phyloP scores from a whole-genome alignment of 2,329 filamentous ascomycete genomes.

The Fusarium sp. region DNA sequence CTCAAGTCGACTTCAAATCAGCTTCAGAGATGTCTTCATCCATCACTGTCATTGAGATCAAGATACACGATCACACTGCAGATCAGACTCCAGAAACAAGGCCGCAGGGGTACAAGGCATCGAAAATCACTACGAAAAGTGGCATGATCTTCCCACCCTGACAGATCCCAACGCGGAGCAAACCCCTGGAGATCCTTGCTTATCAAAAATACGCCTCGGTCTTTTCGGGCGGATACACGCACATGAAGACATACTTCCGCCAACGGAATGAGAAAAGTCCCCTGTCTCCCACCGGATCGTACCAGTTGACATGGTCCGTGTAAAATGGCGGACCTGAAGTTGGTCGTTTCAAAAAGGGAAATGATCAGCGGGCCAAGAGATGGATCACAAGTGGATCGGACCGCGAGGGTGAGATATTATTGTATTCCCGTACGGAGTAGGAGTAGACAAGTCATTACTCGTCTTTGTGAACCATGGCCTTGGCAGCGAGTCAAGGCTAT shows the following conservation, averaged over 20 bases:
- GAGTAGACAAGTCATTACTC: background rate
- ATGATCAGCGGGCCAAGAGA: slow-evolving; percentile 2
- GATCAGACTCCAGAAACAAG: slow-evolving; percentile 1
- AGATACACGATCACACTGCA: background rate
- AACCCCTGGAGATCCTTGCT: background rate
- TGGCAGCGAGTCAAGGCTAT: background rate
- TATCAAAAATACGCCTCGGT: background rate
- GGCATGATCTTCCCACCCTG: slow-evolving; percentile 2
- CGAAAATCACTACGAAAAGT: slow-evolving; percentile 4
- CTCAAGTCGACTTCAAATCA: background rate
- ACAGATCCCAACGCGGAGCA: background rate
- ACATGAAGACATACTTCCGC: background rate
- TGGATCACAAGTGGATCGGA: background rate
- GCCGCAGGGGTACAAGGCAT: background rate
- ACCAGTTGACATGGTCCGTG: background rate
- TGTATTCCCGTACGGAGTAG: background rate
- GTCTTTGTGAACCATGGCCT: background rate
- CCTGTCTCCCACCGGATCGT: background rate
- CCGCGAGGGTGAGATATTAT: background rate
- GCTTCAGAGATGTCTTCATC: background rate
- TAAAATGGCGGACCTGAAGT: background rate
- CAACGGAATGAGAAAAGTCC: background rate
- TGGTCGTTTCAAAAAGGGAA: background rate
- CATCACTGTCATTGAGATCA: background rate
- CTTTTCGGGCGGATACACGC: background rate